phyloP scores from a whole-genome alignment of 371 early-diverging fungal genomes.

The Nematocida sp. region DNA sequence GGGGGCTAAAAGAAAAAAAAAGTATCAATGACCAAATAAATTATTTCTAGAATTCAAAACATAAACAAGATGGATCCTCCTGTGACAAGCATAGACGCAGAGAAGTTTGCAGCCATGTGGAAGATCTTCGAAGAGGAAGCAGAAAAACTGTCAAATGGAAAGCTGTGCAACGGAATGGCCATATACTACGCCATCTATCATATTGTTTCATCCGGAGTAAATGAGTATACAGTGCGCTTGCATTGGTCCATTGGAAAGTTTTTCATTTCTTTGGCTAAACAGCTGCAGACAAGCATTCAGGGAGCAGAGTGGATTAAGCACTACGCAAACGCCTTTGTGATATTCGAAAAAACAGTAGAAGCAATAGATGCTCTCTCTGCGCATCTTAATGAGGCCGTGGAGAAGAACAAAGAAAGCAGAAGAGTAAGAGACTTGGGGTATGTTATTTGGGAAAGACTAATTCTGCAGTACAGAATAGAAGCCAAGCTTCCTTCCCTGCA shows the following conservation, averaged over 20 bases:
- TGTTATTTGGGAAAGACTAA: conserved; percentile 39
- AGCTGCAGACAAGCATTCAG: conserved; percentile 16
- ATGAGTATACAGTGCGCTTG: conserved; percentile 22
- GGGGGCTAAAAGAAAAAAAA: conserved; percentile 25
- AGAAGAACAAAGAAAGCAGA: conserved; percentile 42
- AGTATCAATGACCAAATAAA: neutral
- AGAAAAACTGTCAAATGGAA: conserved; percentile 44
- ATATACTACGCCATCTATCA: conserved; percentile 39
- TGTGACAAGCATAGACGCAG: conserved; percentile 19
- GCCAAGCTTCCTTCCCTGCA: conserved; percentile 15
- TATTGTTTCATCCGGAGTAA: conserved; percentile 11
- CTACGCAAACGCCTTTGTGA: conserved; percentile 34
- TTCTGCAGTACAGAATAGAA: conserved; percentile 41
- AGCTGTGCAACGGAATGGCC: conserved; percentile 37
- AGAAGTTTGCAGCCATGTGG: conserved; percentile 39
- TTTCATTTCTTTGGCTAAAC: conserved; percentile 17
- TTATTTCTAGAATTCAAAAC: conserved; percentile 15
- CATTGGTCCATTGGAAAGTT: conserved; percentile 55
- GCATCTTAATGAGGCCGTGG: conserved; percentile 40
- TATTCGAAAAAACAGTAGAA: conserved; percentile 31
- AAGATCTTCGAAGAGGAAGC: conserved; percentile 37
- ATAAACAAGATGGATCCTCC: conserved; percentile 47
- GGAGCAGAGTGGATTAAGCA: conserved; percentile 39
- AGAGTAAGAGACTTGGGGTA: conserved; percentile 39
- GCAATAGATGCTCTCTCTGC: conserved; percentile 27